phyloP scores from a whole-genome alignment of 257 asterid genomes.

The Haberlea rhodopensis region DNA sequence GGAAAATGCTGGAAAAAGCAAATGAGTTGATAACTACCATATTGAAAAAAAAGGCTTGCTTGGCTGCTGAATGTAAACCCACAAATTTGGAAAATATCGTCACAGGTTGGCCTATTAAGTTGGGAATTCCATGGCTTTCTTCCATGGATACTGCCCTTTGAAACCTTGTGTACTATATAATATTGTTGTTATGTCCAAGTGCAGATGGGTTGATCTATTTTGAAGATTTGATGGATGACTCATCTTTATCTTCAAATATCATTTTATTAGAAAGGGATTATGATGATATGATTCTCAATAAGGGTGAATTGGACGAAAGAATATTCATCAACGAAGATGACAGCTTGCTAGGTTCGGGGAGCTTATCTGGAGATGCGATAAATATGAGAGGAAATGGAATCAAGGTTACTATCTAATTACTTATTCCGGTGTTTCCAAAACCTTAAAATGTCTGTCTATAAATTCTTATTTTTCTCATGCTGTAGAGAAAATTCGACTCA shows the following conservation, averaged over 20 bases:
- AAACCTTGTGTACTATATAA: constrained; percentile 14
- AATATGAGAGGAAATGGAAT: constrained; percentile 44
- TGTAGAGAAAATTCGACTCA: constrained; percentile 69
- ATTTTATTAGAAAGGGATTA: constrained; percentile 66
- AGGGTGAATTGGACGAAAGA: constrained; percentile 85
- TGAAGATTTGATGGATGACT: constrained; percentile 70
- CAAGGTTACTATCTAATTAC: constrained; percentile 40
- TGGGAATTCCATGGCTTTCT: constrained; percentile 13
- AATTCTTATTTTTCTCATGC: constrained; percentile 22
- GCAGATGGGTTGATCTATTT: constrained; percentile 82
- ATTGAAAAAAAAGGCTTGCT: constrained; percentile 53
- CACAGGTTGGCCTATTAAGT: constrained; percentile 47
- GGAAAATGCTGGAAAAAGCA: constrained; percentile 59
- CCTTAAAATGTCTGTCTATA: constrained; percentile 7
- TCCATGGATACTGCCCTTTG: constrained; percentile 5
- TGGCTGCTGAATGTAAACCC: constrained; percentile 58
- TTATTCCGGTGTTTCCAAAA: constrained; percentile 14
- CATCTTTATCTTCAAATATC: constrained; percentile 55
- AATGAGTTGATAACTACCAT: constrained; percentile 57
- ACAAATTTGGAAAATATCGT: constrained; percentile 56
- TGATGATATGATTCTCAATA: constrained; percentile 50
- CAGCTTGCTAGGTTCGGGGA: constrained; percentile 83
- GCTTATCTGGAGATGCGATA: constrained; percentile 69
- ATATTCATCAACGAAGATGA: constrained; percentile 75
- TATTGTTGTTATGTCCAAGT: constrained; percentile 23